Conservation (phyloP, 148 eudicot genomes). For the Persicaria maculosa region DNA sequence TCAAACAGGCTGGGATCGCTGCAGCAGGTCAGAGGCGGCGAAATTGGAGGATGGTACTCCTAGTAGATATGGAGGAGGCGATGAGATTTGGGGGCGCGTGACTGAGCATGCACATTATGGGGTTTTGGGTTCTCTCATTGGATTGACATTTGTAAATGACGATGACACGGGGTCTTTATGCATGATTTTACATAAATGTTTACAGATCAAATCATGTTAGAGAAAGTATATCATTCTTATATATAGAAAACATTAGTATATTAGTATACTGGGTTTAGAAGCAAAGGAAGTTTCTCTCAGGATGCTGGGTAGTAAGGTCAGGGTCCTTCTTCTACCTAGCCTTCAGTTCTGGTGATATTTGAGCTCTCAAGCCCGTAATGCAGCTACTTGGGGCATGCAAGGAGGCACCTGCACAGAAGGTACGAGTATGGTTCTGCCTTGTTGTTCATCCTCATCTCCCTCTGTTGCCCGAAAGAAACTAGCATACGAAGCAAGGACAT, state of each 20-base stretch:
- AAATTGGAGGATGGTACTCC: too few relatives aligned
- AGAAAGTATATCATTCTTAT: neutral
- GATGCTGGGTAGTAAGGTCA: too few relatives aligned
- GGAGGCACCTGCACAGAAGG: constrained; percentile 4
- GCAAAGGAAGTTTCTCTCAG: neutral
- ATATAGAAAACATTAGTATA: neutral
- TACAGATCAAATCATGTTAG: too few relatives aligned
- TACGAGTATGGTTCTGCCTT: neutral
- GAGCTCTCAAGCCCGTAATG: constrained; percentile 2
- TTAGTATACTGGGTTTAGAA: neutral
- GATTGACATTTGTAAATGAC: too few relatives aligned
- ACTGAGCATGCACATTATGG: too few relatives aligned
- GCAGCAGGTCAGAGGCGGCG: too few relatives aligned
- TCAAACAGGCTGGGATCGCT: too few relatives aligned
- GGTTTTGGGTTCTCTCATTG: too few relatives aligned
- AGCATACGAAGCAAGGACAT: constrained; percentile 74
- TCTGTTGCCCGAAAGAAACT: constrained; percentile 62
- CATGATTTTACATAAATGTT: too few relatives aligned
- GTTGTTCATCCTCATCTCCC: constrained; percentile 36
- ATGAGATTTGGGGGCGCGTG: too few relatives aligned
- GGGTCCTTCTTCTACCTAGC: neutral
- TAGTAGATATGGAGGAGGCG: too few relatives aligned
- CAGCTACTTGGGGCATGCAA: constrained; percentile 5
- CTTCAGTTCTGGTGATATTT: neutral
- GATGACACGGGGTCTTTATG: too few relatives aligned